phyloP scores from a whole-genome alignment of 2,329 filamentous ascomycete species.

The Calonectria henricotiae region DNA sequence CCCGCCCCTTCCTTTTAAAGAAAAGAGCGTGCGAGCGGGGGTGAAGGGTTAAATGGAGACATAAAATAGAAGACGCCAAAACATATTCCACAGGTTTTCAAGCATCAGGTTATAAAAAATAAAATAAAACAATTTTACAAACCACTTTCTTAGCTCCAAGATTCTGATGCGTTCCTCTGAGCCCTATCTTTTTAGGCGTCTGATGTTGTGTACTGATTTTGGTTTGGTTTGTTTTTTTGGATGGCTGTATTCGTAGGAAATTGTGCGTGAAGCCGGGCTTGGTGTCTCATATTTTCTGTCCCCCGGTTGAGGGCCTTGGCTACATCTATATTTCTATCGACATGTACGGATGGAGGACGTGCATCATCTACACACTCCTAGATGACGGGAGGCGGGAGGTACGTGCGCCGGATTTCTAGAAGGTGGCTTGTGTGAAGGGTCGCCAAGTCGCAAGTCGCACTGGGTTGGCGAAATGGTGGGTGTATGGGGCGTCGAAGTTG shows the following conservation, averaged over 20 bases:
- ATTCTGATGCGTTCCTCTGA: too few species aligned
- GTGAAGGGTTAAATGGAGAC: neutral
- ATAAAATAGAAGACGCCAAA: too few species aligned
- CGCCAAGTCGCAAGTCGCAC: conserved; percentile 26
- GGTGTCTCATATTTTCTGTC: too few species aligned
- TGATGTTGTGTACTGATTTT: too few species aligned
- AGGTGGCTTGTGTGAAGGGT: conserved; percentile 29
- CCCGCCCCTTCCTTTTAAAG: neutral
- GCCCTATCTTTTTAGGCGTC: too few species aligned
- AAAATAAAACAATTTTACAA: too few species aligned
- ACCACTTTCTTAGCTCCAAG: too few species aligned
- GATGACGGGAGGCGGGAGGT: conserved; percentile 30
- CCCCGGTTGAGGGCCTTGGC: conserved; percentile 6
- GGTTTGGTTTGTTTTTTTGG: too few species aligned
- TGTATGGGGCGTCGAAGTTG: conserved; percentile 17
- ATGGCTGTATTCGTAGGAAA: too few species aligned
- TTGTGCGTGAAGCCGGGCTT: too few species aligned
- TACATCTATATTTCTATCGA: conserved; percentile 26
- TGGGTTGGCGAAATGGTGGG: conserved; percentile 26
- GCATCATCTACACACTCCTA: conserved; percentile 37
- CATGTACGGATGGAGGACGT: conserved; percentile 30
- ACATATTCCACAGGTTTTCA: too few species aligned
- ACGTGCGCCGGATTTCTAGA: conserved; percentile 46
- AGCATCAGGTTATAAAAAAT: too few species aligned
- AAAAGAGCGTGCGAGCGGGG: neutral